A percentile compares a stretch with the other conserved stretches of the same genome.
Conservation (phyloP, 108 stramenopile genomes). For the Discostella pseudostelligera region DNA sequence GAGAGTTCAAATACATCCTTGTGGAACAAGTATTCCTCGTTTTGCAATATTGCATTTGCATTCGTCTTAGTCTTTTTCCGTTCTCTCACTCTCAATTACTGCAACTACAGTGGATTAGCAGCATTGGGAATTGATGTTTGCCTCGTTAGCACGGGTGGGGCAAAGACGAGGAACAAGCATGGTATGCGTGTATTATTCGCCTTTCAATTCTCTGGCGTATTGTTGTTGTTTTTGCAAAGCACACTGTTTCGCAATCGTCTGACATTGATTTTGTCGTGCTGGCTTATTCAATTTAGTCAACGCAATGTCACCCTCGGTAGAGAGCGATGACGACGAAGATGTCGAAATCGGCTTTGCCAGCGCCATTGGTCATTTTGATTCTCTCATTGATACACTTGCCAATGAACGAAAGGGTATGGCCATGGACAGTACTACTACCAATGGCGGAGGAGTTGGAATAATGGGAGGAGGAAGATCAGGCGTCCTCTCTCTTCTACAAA, state of each 20-base stretch:
- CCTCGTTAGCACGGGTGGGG: slow-evolving; percentile 55
- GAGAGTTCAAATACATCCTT: background rate
- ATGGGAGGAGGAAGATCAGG: slow-evolving; percentile 26
- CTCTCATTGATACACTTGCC: slow-evolving; percentile 70
- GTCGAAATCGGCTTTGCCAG: slow-evolving; percentile 62
- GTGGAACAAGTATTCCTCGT: too few species aligned
- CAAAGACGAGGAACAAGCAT: slow-evolving; percentile 25
- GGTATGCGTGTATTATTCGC: slow-evolving; percentile 13
- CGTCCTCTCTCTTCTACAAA: slow-evolving; percentile 47
- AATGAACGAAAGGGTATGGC: slow-evolving; percentile 52
- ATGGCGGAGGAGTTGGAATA: slow-evolving; percentile 9
- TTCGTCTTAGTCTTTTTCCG: too few species aligned
- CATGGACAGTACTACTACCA: background rate
- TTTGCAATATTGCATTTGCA: too few species aligned
- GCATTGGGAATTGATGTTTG: slow-evolving; percentile 63
- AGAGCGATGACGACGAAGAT: slow-evolving; percentile 23
- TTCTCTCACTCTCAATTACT: background rate
- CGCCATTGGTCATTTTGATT: slow-evolving; percentile 69
- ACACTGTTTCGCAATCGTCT: too few species aligned
- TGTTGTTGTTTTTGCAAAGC: too few species aligned
- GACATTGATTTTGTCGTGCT: background rate
- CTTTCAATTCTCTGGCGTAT: too few species aligned
- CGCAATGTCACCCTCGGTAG: slow-evolving; percentile 54
- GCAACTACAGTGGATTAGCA: slow-evolving; percentile 49
- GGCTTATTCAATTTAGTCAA: slow-evolving; percentile 28